Base-by-base conservation (phyloP, 208 protist species). In the Willaertia magna region DNA sequence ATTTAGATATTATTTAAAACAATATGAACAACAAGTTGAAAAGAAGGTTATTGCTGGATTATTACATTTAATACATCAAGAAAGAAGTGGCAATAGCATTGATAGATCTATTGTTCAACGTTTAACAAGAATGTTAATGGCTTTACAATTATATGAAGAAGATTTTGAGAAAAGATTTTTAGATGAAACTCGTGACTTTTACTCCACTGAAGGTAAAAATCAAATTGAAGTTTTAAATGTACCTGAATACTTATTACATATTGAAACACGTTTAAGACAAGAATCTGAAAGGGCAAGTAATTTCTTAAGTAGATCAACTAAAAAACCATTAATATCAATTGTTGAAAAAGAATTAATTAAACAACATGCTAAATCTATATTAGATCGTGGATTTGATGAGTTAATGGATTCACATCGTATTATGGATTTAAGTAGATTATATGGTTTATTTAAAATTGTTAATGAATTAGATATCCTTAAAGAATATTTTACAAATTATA, bases 341-440 rank as follows among this genome's bases (percentile, higher is more conserved):
- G 86, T 90, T 34, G 93, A 94, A 84, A 55, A 85, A 34, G 87
- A 93, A 86, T 81, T 93, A 0, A 92, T 94, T 78, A 86, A 87
- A 7, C 84, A 74, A 51, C 92, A 94, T 81, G 16, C 42, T 22
- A 30, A 44, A 7, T 30, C 34, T 4, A 40, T 78, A n/a, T 20
- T 78, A 48, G 85, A 49, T 16, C 44, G 43, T 30, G 78, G 85
- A 30, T 61, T 61, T 52, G 30, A 67, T 47, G 18, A 67, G 0
- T 18, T 67, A 4, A 47, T 84, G 11, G 12, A 42, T 1, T 6
- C 7, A 44, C 30, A 67, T 30, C 4, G 51, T 47, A 34, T 67
- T 18, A 30, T 18, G 2, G 79, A 84, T 34, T 14, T 84, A 6
- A 46, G 18, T n/a, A 40, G 79, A 47, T n/a, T 84, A 49, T 84